phyloP scores from a whole-genome alignment of 352 stramenopile genomes.

The Saprolegnia diclina region DNA sequence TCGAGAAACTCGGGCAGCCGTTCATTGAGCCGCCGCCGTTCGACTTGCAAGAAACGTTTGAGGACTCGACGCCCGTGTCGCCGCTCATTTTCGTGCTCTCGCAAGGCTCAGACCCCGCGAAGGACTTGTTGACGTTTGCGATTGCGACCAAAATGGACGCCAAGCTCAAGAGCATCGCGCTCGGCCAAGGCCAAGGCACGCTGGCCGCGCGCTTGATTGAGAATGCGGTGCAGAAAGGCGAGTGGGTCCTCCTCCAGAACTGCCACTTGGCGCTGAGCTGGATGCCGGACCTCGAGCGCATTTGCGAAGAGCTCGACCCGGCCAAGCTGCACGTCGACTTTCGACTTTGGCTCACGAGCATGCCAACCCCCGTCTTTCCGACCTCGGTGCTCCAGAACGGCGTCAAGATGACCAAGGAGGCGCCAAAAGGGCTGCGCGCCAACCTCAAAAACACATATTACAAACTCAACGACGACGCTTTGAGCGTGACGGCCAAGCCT shows the following conservation, averaged over 20 bases:
- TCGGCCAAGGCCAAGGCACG: constrained; percentile 34
- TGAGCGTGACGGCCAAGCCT: constrained; percentile 83
- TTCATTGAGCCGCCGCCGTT: constrained; percentile 58
- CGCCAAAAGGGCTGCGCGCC: constrained; percentile 88
- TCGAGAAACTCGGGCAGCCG: constrained; percentile 36
- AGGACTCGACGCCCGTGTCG: constrained; percentile 38
- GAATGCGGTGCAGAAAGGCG: constrained; percentile 35
- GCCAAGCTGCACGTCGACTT: constrained; percentile 66
- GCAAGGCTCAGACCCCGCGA: constrained; percentile 47
- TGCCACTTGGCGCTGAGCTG: constrained; percentile 56
- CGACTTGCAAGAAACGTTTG: constrained; percentile 46
- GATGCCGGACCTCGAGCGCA: constrained; percentile 62
- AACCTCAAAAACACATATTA: constrained; percentile 94
- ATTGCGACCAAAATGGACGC: constrained; percentile 32
- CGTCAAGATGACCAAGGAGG: constrained; percentile 97
- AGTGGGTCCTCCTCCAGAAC: constrained; percentile 72
- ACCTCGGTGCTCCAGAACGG: constrained; percentile 92
- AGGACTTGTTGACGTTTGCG: constrained; percentile 34
- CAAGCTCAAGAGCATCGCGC: constrained; percentile 36
- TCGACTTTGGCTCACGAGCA: constrained; percentile 71
- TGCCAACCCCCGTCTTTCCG: constrained; percentile 62
- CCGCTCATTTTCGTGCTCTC: constrained; percentile 57
- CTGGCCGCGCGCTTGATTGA: constrained; percentile 30
- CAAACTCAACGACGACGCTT: constrained; percentile 86
- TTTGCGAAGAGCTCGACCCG: constrained; percentile 47